Conservation (phyloP, 1,284 basidiomycete species). For the Volvariella surrecta region DNA sequence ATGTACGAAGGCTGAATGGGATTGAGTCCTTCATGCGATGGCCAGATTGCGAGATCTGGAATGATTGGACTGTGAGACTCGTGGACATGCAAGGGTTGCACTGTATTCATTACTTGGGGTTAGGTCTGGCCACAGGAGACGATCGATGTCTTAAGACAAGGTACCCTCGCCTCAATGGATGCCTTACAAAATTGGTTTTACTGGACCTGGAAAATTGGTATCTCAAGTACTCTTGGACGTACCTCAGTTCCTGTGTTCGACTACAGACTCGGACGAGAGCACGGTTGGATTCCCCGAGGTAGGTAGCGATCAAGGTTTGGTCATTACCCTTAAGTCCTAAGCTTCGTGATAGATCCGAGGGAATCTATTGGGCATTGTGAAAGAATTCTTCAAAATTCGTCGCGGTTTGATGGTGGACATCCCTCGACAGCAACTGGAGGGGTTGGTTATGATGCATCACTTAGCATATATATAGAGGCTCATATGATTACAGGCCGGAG, state of each 20-base stretch:
- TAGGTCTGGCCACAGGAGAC: constrained; percentile 46
- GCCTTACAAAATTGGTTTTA: constrained; percentile 79
- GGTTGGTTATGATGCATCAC: constrained; percentile 22
- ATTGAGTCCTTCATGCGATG: constrained; percentile 44
- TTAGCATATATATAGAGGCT: not conserved
- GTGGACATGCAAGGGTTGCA: no score
- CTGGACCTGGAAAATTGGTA: constrained; percentile 81
- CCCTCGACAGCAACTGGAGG: constrained; percentile 61
- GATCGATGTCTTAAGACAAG: constrained; percentile 43
- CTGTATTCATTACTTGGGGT: constrained; percentile 55
- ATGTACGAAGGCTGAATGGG: constrained; percentile 46
- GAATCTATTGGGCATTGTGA: constrained; percentile 53
- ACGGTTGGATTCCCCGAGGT: constrained; percentile 66
- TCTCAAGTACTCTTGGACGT: constrained; percentile 43
- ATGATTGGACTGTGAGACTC: constrained; percentile 30
- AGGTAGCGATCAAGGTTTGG: not conserved
- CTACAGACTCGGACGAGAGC: constrained; percentile 61
- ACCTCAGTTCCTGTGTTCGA: constrained; percentile 70
- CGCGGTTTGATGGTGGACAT: constrained; percentile 46
- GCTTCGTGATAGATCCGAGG: constrained; percentile 44
- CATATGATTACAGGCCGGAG: constrained; percentile 18
- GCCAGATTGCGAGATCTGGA: constrained; percentile 42
- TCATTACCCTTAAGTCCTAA: not conserved
- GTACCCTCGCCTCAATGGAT: constrained; percentile 64
- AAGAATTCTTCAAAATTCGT: constrained; percentile 26